phyloP scores from a whole-genome alignment of 2,329 filamentous ascomycete species.

The Xylaria polymorpha region DNA sequence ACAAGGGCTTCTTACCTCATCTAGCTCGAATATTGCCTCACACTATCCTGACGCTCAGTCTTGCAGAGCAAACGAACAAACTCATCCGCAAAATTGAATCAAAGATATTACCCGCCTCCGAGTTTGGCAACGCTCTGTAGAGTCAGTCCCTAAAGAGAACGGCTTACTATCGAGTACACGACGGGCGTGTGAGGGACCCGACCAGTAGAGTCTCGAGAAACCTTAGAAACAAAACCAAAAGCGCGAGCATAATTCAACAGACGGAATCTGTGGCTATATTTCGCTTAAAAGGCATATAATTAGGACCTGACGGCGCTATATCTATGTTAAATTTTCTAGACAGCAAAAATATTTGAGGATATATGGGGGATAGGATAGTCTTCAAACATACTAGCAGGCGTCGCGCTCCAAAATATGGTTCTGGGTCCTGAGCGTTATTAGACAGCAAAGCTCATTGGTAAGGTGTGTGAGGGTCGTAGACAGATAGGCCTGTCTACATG shows the following conservation, averaged over 20 bases:
- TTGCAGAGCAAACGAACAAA: constrained; percentile 98
- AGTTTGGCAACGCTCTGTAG: constrained; percentile 48
- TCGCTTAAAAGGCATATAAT: neutral
- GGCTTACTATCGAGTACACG: neutral
- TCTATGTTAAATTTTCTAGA: constrained; percentile 3
- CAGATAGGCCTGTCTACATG: neutral
- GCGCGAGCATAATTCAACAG: neutral
- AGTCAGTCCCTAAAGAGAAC: neutral
- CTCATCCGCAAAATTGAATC: constrained; percentile 82
- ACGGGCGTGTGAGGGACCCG: constrained; percentile 1
- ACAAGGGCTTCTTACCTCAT: constrained; percentile 98
- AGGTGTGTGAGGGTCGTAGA: neutral
- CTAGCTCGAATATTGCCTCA: constrained; percentile 93
- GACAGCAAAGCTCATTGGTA: constrained; percentile 17
- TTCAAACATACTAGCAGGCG: constrained; percentile 18
- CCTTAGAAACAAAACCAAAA: neutral
- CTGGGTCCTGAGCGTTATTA: constrained; percentile 12
- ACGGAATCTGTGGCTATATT: neutral
- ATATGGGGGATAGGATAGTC: constrained; percentile 8
- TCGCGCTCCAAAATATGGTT: constrained; percentile 23
- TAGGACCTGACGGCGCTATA: constrained; percentile 7
- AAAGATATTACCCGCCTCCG: constrained; percentile 60
- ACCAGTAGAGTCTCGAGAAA: neutral
- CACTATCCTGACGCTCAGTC: constrained; percentile 89
- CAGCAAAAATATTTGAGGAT: constrained; percentile 5